Conservation (phyloP, 139 green algal species). For the Monoraphidium neglectum region DNA sequence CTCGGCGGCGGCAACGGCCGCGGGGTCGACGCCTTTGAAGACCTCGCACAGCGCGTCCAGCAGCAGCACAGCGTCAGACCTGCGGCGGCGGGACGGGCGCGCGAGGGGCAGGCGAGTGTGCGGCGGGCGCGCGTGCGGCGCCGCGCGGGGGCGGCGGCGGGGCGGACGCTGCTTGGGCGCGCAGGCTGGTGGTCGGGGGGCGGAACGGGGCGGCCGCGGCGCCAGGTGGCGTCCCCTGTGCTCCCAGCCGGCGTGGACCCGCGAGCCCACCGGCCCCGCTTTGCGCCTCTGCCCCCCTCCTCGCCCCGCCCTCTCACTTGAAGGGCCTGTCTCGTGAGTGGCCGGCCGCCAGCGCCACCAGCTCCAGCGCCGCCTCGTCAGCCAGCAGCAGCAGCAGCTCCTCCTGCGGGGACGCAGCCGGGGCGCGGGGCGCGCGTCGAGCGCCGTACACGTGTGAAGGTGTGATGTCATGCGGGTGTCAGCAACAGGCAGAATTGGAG, state of each 20-base stretch:
- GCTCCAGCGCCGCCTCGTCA: conserved; percentile 69
- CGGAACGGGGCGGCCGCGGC: neutral
- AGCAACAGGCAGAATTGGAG: too few species aligned
- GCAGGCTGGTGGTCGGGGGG: too few species aligned
- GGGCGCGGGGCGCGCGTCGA: neutral
- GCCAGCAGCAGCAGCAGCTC: conserved; percentile 63
- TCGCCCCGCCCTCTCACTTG: neutral
- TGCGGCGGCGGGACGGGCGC: too few species aligned
- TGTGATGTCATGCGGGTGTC: too few species aligned
- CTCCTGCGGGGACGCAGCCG: conserved; percentile 16
- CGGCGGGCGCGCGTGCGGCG: too few species aligned
- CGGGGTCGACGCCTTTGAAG: conserved; percentile 30
- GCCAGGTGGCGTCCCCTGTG: neutral
- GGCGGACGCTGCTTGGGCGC: too few species aligned
- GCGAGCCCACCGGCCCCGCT: too few species aligned
- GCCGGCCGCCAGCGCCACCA: conserved; percentile 51
- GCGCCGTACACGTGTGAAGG: too few species aligned
- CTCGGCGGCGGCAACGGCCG: neutral
- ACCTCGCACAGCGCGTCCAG: conserved; percentile 73
- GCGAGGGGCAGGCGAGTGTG: too few species aligned
- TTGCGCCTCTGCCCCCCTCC: too few species aligned
- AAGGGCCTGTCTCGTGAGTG: conserved; percentile 29
- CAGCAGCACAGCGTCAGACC: conserved; percentile 63
- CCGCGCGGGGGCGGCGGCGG: too few species aligned
- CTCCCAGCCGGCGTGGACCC: neutral